Base-by-base conservation (phyloP, 305 asterid genomes). In the Fraxinus albicans region DNA sequence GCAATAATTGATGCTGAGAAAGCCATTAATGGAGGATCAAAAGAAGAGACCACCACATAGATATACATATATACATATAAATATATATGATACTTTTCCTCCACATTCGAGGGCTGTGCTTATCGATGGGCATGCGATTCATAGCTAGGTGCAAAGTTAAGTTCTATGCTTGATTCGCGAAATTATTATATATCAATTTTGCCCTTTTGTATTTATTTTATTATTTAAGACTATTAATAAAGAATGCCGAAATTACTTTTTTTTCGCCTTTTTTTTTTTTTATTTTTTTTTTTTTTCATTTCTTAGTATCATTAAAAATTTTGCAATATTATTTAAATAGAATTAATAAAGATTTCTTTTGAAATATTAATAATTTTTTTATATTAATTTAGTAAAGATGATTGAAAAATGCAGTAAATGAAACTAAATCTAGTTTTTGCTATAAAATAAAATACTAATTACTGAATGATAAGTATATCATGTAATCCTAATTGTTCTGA, bases 1-100 rank as follows among this genome's bases (percentile, higher is more conserved):
- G 78, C 50, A 35, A 34, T 50, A 65, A 80, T 69, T 77, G 91
- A 90, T 73, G 82, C 27, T 79, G 94, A 91, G 80, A 91, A 92
- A 77, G 86, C 87, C 34, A 6, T 6, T 36, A 47, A 81, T 58
- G 80, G 60, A 67, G 87, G 53, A 78, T 33, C 81, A 69, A 89
- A 86, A 75, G 80, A 47, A 12, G 87, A 85, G 78, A 77, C 15
- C 38, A 74, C 65, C 17, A 5, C 72, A 2, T 74, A 81, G 81
- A 6, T 60, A 60, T 3, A 55, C 25, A 13, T 13, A 53, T 40
- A 44, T 10, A 42, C 6, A 12, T 44, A 13, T 0, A 47, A 10
- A 44, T 47, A 47, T 13, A 47, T 47, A 13, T 2, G 6, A 13
- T 13, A 47, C 17, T 13, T 47, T 47, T 47, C 58, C 1, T 47